These are phyloP conservation scores for Zasmidium citrigriseum DNA, from an alignment of 2,329 filamentous ascomycete genomes.

Conservation along the genomic window DNA sequence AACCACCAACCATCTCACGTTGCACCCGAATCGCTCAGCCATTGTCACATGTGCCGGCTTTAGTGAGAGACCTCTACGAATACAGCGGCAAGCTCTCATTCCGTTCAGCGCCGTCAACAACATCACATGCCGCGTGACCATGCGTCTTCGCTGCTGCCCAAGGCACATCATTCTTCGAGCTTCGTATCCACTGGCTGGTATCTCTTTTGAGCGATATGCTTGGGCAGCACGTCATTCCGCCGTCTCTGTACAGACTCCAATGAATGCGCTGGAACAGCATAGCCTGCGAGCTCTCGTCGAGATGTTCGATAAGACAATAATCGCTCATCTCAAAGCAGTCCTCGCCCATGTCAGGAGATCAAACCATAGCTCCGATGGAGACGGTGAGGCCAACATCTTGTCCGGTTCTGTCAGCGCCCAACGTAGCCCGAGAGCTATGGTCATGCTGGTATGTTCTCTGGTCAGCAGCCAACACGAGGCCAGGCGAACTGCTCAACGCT, in stretches of 20 bases:
- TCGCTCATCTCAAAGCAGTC: not conserved
- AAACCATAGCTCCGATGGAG: not conserved
- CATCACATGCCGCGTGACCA: not conserved
- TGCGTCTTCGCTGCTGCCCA: not conserved
- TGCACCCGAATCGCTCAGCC: not conserved
- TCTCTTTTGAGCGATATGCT: not conserved
- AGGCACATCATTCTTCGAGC: not conserved
- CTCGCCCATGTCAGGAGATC: not conserved
- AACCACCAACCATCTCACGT: not conserved
- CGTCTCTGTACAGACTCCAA: not conserved
- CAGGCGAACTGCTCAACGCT: not conserved
- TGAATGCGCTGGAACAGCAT: not conserved
- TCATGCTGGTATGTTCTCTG: constrained; percentile 17
- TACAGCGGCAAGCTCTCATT: not conserved
- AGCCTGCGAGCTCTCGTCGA: not conserved
- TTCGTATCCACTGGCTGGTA: not conserved
- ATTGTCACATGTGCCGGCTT: not conserved
- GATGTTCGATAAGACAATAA: not conserved
- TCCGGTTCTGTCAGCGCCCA: constrained; percentile 25
- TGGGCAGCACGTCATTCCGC: not conserved
- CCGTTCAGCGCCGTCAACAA: not conserved
- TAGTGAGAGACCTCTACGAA: too few species aligned
- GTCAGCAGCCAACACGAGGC: not conserved
- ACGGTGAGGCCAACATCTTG: not conserved
- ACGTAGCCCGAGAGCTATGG: constrained; percentile 14